Evolutionary conservation across 108 stramenopile species (phyloP), one percentile per base, ranked within the genome.

Genomic region (Cylindrotheca fusiformis): DNA sequence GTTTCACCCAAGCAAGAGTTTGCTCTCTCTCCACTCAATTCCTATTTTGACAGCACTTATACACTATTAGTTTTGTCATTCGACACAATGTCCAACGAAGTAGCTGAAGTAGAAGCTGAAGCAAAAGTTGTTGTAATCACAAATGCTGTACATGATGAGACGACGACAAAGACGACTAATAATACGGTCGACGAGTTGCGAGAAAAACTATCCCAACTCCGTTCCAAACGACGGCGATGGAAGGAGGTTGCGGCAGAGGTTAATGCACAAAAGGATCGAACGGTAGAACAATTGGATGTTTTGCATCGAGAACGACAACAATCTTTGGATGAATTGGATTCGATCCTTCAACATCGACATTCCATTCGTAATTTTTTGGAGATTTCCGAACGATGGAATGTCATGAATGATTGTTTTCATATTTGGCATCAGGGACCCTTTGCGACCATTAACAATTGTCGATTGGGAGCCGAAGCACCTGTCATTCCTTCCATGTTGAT

Each of bases 381-480:
- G 8, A 18, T 64, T 12, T 41, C 71, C 10, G 14, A 32, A 12
- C 63, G 70, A 69, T 90, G 86, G 85, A 85, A 87, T 60, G 85
- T 80, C 3, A 25, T 80, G 30, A 79, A 83, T 32, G 91, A 93
- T 71, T 80, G 75, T 57, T 90, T 94, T 72, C 74, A 77, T 53
- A 90, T 94, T 63, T 86, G 87, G 84, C 81, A 86, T 67, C 36
- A 57, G 26, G 92, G 92, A 30, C 80, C 85, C 12, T 94, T 86
- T 74, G 88, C 76, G 6, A 94, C 92, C 10, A 94, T 94, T 29
- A 90, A 90, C 58, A 88, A 88, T 10, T 62, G 81, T 8, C 68
- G 92, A 57, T 60, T 94, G 33, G 92, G 88, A 27, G 77, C 53
- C 2, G 77, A 75, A 72, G 70, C 78, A 3, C 59, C 58, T 25